phyloP scores from a whole-genome alignment of 352 stramenopile genomes.

The Pythium phragmitis region DNA sequence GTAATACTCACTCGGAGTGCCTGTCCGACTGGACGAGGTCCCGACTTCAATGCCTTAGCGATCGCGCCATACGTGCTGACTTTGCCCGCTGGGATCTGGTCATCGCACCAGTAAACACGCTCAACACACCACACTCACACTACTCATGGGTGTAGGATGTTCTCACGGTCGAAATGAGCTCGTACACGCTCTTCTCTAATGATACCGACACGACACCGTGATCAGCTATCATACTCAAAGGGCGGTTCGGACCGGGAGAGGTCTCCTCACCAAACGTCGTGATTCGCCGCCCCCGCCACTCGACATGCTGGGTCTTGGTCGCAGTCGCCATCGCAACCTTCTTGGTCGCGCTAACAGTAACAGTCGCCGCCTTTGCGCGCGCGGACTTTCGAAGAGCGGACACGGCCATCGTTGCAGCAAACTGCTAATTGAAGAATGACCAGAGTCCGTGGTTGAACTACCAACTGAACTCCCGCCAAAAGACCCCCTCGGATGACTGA shows the following conservation, averaged over 20 bases:
- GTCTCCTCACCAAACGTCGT: conserved; percentile 57
- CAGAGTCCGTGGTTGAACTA: conserved; percentile 1
- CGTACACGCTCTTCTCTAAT: conserved; percentile 72
- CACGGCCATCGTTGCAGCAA: conserved; percentile 1
- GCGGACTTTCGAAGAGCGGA: conserved; percentile 16
- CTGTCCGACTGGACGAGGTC: conserved; percentile 75
- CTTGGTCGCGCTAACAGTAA: conserved; percentile 1
- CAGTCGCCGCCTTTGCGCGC: neutral
- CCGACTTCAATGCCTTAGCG: conserved; percentile 56
- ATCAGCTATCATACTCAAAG: neutral
- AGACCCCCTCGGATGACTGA: conserved; percentile 13
- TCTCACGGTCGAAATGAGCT: conserved; percentile 70
- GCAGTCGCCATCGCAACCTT: conserved; percentile 10
- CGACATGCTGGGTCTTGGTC: conserved; percentile 47
- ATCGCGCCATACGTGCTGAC: conserved; percentile 79
- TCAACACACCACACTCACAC: neutral
- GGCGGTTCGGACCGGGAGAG: too few species aligned
- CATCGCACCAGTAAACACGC: neutral
- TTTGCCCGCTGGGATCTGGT: conserved; percentile 71
- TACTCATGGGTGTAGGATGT: neutral
- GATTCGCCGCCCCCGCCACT: conserved; percentile 72
- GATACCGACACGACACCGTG: neutral
- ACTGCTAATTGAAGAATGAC: conserved; percentile 21
- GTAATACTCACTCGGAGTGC: conserved; percentile 53
- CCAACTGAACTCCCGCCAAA: conserved; percentile 15